These are phyloP conservation scores for Aspergillus quadricinctus DNA, from an alignment of 2,329 filamentous ascomycete species.

Conservation along the genomic window DNA sequence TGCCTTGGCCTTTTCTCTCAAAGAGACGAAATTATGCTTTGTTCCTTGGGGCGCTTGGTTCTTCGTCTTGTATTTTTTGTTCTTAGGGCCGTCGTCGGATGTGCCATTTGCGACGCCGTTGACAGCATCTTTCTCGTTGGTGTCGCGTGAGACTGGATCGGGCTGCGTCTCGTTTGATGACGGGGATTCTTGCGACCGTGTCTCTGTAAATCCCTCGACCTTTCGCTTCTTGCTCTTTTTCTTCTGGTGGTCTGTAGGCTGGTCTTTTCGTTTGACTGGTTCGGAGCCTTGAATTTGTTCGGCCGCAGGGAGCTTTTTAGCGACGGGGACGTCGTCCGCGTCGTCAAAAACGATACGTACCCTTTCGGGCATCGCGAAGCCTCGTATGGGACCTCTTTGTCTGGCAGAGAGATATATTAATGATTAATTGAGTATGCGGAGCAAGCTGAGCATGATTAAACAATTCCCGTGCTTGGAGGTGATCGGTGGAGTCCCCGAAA, in stretches of 20 bases:
- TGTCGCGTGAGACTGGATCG: neutral
- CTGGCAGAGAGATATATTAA: neutral
- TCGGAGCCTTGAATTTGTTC: neutral
- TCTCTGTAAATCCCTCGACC: slow-evolving; percentile 20
- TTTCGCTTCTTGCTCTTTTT: slow-evolving; percentile 33
- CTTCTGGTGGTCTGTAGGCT: slow-evolving; percentile 12
- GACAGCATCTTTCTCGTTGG: neutral
- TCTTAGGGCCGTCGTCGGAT: slow-evolving; percentile 6
- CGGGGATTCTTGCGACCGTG: slow-evolving; percentile 1
- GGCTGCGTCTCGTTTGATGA: slow-evolving; percentile 3
- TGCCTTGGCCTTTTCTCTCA: slow-evolving; percentile 44
- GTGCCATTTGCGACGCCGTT: neutral
- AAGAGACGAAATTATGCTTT: slow-evolving; percentile 23
- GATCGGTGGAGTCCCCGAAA: slow-evolving; percentile 14
- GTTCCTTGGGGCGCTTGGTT: slow-evolving; percentile 15
- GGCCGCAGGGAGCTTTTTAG: slow-evolving; percentile 1
- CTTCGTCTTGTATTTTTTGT: slow-evolving; percentile 10
- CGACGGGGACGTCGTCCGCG: slow-evolving; percentile 25
- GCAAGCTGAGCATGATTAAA: neutral
- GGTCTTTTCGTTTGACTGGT: slow-evolving; percentile 8
- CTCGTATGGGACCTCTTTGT: neutral
- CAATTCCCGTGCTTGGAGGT: neutral
- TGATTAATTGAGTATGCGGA: neutral
- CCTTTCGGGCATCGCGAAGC: slow-evolving; percentile 39
- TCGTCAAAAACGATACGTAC: slow-evolving; percentile 37